phyloP scores from a whole-genome alignment of 495 filamentous ascomycete species.

The Bacidia rubella region DNA sequence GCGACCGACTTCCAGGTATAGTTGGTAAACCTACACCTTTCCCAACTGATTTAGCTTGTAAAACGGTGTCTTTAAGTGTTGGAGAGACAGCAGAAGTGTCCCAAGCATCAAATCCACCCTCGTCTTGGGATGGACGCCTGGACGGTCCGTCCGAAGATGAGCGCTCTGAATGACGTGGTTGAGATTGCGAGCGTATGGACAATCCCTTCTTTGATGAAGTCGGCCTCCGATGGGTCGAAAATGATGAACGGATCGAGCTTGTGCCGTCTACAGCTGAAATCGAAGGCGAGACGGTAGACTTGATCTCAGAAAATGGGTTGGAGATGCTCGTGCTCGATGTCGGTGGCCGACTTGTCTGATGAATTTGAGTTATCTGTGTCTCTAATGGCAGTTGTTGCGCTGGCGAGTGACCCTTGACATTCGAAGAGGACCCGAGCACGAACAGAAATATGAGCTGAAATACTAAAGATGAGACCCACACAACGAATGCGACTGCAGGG shows the following conservation, averaged over 20 bases:
- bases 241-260: constrained; percentile 38
- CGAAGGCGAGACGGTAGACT: constrained; percentile 16
- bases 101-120: constrained; percentile 56
- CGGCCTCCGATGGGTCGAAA: constrained; percentile 37
- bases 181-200: constrained; percentile 22
- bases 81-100: constrained; percentile 50
- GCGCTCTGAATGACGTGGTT: constrained; percentile 9
- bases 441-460: constrained; percentile 17
- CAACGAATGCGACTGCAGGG: constrained; percentile 16
- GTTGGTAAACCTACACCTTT: constrained; percentile 15
- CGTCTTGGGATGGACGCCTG: constrained; percentile 25
- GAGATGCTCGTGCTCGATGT: constrained; percentile 12
- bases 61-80: constrained; percentile 40
- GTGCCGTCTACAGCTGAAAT: constrained; percentile 31
- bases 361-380: constrained; percentile 16
- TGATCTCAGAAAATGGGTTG: constrained; percentile 15
- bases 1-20: constrained; percentile 19
- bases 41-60: constrained; percentile 18
- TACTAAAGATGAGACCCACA: constrained; percentile 20
- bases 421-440: constrained; percentile 16
- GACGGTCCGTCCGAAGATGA: constrained; percentile 18
- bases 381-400: constrained; percentile 9
- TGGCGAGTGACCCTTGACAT: constrained; percentile 14
- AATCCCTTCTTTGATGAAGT: constrained; percentile 34
- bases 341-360: constrained; percentile 12